These are phyloP conservation scores for Sporobolomyces roseus DNA, from an alignment of 768 basidiomycete species.

Conservation along the genomic window DNA sequence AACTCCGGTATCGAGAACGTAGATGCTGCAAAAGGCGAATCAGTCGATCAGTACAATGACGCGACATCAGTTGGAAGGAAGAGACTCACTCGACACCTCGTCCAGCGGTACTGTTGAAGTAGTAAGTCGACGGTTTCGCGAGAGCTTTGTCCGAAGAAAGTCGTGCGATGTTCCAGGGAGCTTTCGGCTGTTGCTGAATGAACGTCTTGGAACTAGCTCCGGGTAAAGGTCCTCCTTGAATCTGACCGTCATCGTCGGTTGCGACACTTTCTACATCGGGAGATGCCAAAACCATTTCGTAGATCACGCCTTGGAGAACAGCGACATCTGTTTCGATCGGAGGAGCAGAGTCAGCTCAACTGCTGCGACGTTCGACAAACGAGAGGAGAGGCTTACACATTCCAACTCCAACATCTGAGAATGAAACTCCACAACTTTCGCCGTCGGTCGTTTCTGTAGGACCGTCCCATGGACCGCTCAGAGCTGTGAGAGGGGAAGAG, in stretches of 20 bases:
- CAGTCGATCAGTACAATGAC: neutral
- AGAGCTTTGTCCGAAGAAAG: constrained; percentile 12
- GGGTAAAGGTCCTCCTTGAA: constrained; percentile 17
- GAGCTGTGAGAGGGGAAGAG: neutral
- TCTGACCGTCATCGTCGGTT: constrained; percentile 20
- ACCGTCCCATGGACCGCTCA: constrained; percentile 24
- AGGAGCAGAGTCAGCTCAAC: neutral
- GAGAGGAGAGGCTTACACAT: constrained; percentile 9
- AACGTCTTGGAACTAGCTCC: constrained; percentile 3
- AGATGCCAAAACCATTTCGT: constrained; percentile 16
- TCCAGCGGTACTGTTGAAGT: constrained; percentile 21
- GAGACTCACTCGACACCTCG: constrained; percentile 17
- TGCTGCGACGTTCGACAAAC: neutral
- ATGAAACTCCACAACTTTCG: constrained; percentile 3
- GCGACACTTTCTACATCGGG: constrained; percentile 13
- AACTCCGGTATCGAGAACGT: constrained; percentile 24
- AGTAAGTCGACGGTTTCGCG: constrained; percentile 27
- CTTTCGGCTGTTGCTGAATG: constrained; percentile 21
- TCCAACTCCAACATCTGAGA: constrained; percentile 3
- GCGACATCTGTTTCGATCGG: constrained; percentile 6
- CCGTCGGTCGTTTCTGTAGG: constrained; percentile 10
- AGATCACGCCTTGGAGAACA: constrained; percentile 14
- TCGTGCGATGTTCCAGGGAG: constrained; percentile 21
- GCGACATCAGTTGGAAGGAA: neutral
- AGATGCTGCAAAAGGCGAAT: constrained; percentile 6